A percentile compares a stretch with the other conserved stretches of the same genome.
phyloP scores from a whole-genome alignment of 345 rosid species.

The Hibiscus tridactylites region DNA sequence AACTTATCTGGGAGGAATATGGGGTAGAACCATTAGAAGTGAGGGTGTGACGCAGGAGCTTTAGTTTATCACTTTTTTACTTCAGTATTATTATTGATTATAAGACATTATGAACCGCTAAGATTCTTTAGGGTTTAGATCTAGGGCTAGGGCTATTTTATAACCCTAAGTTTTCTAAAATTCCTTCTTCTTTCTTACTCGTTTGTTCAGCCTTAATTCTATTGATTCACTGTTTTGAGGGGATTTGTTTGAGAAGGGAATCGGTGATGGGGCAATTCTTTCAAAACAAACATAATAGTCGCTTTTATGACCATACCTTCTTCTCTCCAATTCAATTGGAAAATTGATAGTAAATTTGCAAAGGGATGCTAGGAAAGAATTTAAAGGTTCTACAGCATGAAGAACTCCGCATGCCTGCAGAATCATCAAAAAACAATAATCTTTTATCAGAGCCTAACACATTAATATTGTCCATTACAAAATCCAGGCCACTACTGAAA shows the following conservation, averaged over 20 bases:
- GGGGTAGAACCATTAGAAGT: not conserved
- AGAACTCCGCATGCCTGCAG: slow-evolving; percentile 97
- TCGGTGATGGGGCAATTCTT: too few relatives aligned
- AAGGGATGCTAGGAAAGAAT: slow-evolving; percentile 90
- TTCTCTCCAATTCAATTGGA: slow-evolving; percentile 70
- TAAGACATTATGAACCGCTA: too few relatives aligned
- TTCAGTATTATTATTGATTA: too few relatives aligned
- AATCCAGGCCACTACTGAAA: not conserved
- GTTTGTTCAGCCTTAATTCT: too few relatives aligned
- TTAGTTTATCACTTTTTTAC: too few relatives aligned
- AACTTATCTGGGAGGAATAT: not conserved
- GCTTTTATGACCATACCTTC: slow-evolving; percentile 37
- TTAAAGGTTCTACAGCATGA: slow-evolving; percentile 91
- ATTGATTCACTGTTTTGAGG: not conserved
- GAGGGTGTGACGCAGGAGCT: too few relatives aligned
- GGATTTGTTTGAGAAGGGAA: not conserved
- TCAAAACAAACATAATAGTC: too few relatives aligned
- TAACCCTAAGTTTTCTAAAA: too few relatives aligned
- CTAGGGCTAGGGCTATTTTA: too few relatives aligned
- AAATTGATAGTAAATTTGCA: slow-evolving; percentile 90
- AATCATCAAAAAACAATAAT: slow-evolving; percentile 18
- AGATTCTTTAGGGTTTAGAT: too few relatives aligned
- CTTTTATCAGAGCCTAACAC: not conserved
- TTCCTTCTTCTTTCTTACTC: too few relatives aligned
- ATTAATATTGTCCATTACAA: slow-evolving; percentile 4